phyloP scores from a whole-genome alignment of 345 rosid genomes.

The Luvunga scandens region DNA sequence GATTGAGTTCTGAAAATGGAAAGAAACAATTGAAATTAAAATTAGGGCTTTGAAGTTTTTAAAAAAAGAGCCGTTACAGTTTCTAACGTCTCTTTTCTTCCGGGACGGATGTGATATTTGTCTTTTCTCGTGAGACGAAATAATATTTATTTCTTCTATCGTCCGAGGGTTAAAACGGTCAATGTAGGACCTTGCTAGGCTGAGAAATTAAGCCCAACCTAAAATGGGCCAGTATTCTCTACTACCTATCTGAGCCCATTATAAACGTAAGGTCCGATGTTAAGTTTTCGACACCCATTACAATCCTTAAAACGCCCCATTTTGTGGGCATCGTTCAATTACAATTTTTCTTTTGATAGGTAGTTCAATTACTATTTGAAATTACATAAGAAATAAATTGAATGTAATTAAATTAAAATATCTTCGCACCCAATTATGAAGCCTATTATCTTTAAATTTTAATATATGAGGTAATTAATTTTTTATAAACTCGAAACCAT shows the following conservation, averaged over 20 bases:
- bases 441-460: too few relatives aligned
- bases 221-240: not conserved
- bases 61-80: slow-evolving; percentile 45
- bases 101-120: not conserved
- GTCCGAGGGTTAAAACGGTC: not conserved
- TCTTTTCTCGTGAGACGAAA: not conserved
- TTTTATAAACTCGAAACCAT: too few relatives aligned
- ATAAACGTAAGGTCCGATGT: not conserved
- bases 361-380: too few relatives aligned
- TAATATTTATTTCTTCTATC: not conserved
- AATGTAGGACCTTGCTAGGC: not conserved
- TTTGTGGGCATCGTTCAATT: too few relatives aligned
- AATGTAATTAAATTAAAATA: too few relatives aligned
- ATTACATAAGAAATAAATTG: too few relatives aligned
- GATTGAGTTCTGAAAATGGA: slow-evolving; percentile 14
- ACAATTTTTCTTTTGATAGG: too few relatives aligned
- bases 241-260: not conserved
- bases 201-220: not conserved
- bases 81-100: slow-evolving; percentile 29
- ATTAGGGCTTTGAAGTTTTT: slow-evolving; percentile 27
- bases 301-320: too few relatives aligned
- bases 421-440: too few relatives aligned
- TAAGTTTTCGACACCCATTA: too few relatives aligned
- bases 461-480: too few relatives aligned
- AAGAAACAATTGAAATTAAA: slow-evolving; percentile 8